Percentiles rank a stretch among this genome's conserved stretches.
phyloP scores from a whole-genome alignment of 2,329 filamentous ascomycete species.

The Eutypa lata region DNA sequence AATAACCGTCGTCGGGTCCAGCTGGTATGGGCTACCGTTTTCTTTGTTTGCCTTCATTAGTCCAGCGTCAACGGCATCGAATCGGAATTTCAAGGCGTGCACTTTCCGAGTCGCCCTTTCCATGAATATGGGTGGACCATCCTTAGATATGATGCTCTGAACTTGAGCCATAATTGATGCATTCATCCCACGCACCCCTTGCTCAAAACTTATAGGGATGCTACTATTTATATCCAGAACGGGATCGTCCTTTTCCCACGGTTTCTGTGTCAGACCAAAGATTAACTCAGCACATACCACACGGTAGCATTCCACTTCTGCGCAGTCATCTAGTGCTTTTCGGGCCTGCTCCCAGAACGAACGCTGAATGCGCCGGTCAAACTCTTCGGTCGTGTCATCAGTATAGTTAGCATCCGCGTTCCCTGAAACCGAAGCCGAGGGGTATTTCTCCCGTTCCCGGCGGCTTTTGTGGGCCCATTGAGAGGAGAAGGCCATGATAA shows the following conservation, averaged over 20 bases:
- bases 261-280: conserved; percentile 6
- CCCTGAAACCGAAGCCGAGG: not conserved
- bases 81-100: conserved; percentile 33
- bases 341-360: conserved; percentile 8
- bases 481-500: conserved; percentile 51
- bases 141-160: conserved; percentile 14
- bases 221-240: not conserved
- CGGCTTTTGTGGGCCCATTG: conserved; percentile 44
- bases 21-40: not conserved
- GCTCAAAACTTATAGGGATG: conserved; percentile 1
- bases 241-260: conserved; percentile 2
- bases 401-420: conserved; percentile 1
- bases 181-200: not conserved
- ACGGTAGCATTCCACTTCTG: conserved; percentile 1
- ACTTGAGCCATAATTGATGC: conserved; percentile 5
- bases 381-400: conserved; percentile 10
- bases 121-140: conserved; percentile 31
- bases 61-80: conserved; percentile 9
- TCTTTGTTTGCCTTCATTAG: not conserved
- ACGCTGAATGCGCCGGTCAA: conserved; percentile 9
- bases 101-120: conserved; percentile 38
- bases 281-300: conserved; percentile 6
- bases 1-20: conserved; percentile 6
- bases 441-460: conserved; percentile 18
- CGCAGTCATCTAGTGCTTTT: not conserved